Evolutionary conservation across 2,329 filamentous ascomycete genomes (phyloP).

Genomic region (Penicillium sclerotigenum): DNA sequence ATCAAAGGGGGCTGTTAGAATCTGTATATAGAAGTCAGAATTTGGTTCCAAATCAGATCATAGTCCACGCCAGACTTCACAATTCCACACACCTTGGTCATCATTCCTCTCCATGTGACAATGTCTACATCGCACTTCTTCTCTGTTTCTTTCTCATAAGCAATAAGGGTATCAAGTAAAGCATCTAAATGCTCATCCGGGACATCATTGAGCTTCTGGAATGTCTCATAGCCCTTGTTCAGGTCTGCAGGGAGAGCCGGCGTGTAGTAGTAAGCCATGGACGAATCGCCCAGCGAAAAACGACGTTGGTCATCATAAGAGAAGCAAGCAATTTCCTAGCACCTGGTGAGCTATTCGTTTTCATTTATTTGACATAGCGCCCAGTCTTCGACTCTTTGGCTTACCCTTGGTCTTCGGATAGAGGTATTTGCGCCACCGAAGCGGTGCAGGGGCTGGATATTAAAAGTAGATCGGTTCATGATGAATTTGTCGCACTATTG

Average conservation of each 20-base stretch:
- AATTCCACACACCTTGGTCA: constrained; percentile 72
- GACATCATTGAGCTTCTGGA: constrained; percentile 77
- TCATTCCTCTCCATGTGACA: constrained; percentile 95
- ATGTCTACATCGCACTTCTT: constrained; percentile 71
- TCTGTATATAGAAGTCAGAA: constrained; percentile 50
- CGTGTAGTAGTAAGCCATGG: constrained; percentile 84
- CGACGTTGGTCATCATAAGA: constrained; percentile 84
- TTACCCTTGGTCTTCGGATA: constrained; percentile 71
- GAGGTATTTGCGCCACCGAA: constrained; percentile 67
- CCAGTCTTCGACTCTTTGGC: constrained; percentile 21
- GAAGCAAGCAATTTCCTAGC: constrained; percentile 83
- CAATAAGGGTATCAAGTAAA: constrained; percentile 70
- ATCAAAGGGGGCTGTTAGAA: constrained; percentile 81
- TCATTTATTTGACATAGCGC: not conserved
- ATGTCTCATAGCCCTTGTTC: constrained; percentile 75
- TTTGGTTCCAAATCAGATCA: not conserved
- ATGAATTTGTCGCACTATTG: not conserved
- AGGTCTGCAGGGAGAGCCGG: constrained; percentile 69
- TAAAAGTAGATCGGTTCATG: constrained; percentile 50
- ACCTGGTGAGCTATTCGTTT: constrained; percentile 6
- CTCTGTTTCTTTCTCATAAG: constrained; percentile 66
- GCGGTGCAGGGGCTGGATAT: constrained; percentile 66
- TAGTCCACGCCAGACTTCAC: not conserved
- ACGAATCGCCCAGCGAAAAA: constrained; percentile 72
- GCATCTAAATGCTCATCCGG: constrained; percentile 85